Base-by-base conservation (phyloP, 192 early-diverging fungal genomes). In the Backusella circina region DNA sequence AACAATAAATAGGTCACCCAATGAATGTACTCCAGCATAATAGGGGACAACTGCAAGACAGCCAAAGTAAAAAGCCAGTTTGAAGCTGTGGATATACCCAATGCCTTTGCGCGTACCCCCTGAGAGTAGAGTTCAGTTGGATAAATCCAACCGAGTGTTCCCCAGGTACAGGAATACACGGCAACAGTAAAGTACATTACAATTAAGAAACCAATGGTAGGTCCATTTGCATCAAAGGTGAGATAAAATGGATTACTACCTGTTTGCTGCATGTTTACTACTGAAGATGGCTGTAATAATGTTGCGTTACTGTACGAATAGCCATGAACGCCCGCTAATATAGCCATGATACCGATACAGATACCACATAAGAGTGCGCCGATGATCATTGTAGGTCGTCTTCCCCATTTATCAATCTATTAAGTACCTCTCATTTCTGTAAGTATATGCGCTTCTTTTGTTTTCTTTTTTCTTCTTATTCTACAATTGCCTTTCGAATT, bases 11-110 rank as follows among this genome's bases (percentile, higher is more conserved):
- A 91, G 15, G 91, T 82, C 8, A 85, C 80, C 86, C 87, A 90
- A 54, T 88, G 87, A 67, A 89, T 90, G 15, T 78, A 69, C 65
- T 91, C 81, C 15, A 93, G 79, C 39, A 95, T 80, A 69, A 92
- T 87, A 0, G 95, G 94, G 1, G 88, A 85, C 41, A 92, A 74
- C 69, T 93, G 87, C 5, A 87, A 87, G 18, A 97, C 84, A 41
- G 88, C 77, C 79, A 91, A 91, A 84, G 93, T 96, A 81, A 90
- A 93, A 32, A 92, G 74, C 96, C 96, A 98, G 86, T 96, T 96
- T 65, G 93, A 87, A 6, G 92, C 89, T 16, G 95, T 96, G 1
- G 92, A 88, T 2, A 95, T 79, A 16, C 90, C 90, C 51, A 93
- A 87, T 57, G 92, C 95, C 83, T 96, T 97, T 67, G 94, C 88